phyloP scores from a whole-genome alignment of 805 yeast species.

The Saccharomyces paradoxus region DNA sequence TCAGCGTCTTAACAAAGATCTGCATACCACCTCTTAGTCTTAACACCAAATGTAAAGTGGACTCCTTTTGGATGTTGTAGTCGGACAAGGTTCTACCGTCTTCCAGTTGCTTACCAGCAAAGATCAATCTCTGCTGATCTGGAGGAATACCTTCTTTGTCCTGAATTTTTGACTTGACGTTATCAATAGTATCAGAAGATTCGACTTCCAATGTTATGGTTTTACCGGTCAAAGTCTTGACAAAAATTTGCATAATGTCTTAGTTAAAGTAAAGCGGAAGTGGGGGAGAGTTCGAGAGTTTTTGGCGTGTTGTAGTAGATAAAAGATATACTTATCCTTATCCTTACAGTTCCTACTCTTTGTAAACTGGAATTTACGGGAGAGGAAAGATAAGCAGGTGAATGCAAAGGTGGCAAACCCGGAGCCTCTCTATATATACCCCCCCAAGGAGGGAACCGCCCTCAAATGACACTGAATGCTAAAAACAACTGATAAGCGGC shows the following conservation, averaged over 20 bases:
- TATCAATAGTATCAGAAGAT: constrained; percentile 87
- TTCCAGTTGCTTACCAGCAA: constrained; percentile 90
- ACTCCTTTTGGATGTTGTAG: constrained; percentile 89
- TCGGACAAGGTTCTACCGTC: constrained; percentile 88
- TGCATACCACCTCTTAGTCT: constrained; percentile 85
- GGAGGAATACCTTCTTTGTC: constrained; percentile 94
- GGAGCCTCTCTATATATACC: neutral
- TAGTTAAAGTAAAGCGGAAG: constrained; percentile 4
- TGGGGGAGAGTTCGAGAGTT: neutral
- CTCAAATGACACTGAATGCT: neutral
- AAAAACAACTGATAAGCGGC: neutral
- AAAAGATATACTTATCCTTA: neutral
- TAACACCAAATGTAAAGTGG: constrained; percentile 70
- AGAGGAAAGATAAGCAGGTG: neutral
- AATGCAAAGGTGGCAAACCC: neutral
- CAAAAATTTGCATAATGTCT: constrained; percentile 72
- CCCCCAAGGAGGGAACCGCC: neutral
- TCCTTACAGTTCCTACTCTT: neutral
- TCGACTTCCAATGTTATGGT: constrained; percentile 75
- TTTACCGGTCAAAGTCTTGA: constrained; percentile 79
- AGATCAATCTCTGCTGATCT: constrained; percentile 86
- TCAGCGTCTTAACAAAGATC: constrained; percentile 92
- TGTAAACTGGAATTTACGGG: too few relatives aligned
- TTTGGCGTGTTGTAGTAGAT: neutral
- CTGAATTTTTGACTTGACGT: constrained; percentile 84